Evolutionary conservation across 192 early-diverging fungal species (phyloP).

Genomic region (Coemansia sp.): DNA sequence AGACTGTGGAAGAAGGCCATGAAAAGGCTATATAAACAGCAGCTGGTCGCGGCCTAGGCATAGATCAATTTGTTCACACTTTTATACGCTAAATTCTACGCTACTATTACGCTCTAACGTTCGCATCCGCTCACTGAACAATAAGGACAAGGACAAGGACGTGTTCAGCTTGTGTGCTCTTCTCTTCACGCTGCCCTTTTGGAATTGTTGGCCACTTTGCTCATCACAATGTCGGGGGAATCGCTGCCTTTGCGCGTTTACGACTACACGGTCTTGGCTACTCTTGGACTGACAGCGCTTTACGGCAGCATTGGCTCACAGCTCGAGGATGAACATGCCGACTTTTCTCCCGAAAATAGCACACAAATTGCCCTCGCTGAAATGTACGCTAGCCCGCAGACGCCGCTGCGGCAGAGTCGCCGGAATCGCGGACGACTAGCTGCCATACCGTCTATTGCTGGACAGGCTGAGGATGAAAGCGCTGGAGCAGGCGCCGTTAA

Average conservation of each 20-base stretch:
- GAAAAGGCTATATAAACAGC: no score
- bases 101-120: no score
- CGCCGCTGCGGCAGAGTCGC: conserved; percentile 1
- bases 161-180: not conserved
- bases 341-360: not conserved
- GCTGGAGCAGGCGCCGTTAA: not conserved
- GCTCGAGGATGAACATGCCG: conserved; percentile 19
- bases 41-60: no score
- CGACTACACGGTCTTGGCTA: conserved; percentile 45
- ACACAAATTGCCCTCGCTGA: not conserved
- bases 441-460: not conserved
- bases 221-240: conserved; percentile 21
- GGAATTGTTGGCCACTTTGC: not conserved
- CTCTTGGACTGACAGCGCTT: conserved; percentile 38
- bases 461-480: not conserved
- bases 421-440: not conserved
- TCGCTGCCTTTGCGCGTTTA: conserved; percentile 30
- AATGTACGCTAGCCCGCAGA: conserved; percentile 12
- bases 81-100: no score
- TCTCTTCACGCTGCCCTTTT: not conserved
- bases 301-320: conserved; percentile 30
- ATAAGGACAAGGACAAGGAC: no score
- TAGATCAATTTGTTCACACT: no score
- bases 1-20: no score
- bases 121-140: no score